These are phyloP conservation scores for Kappamyces sp. DNA, from an alignment of 192 early-diverging fungal genomes.

Conservation along the genomic window DNA sequence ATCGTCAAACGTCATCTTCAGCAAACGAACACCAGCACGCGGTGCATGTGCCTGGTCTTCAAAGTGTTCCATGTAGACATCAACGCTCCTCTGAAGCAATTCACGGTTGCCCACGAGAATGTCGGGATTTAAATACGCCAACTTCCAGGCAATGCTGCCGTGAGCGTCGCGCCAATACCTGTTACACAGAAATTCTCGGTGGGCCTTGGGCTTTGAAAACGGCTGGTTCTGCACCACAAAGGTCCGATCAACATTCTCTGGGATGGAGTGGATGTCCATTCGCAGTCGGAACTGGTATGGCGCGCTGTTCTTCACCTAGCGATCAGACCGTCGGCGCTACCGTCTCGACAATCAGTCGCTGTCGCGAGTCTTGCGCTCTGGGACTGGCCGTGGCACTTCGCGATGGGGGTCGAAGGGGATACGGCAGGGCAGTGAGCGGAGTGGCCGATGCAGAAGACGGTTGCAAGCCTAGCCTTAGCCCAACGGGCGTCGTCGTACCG, in stretches of 20 bases:
- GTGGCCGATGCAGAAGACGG: no score
- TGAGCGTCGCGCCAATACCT: no score
- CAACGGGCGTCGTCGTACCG: no score
- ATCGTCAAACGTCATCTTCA: constrained; percentile 8
- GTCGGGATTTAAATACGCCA: constrained; percentile 43
- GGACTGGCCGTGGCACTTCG: no score
- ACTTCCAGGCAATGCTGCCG: constrained; percentile 65
- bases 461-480: no score
- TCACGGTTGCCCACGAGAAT: constrained; percentile 34
- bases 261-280: constrained; percentile 8
- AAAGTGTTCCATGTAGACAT: constrained; percentile 39
- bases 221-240: constrained; percentile 24
- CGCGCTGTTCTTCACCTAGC: not conserved
- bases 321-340: constrained; percentile 11
- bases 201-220: constrained; percentile 27
- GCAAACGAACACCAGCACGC: not conserved
- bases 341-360: constrained; percentile 7
- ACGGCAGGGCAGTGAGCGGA: no score
- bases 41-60: not conserved
- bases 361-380: not conserved
- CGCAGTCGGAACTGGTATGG: constrained; percentile 13
- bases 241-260: constrained; percentile 26
- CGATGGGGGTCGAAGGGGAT: no score
- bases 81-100: constrained; percentile 47
- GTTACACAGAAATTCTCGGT: constrained; percentile 45